A percentile compares a stretch with the other conserved stretches of the same genome.
Evolutionary conservation across 202 grass and related monocot species (phyloP).

Genomic region (Carex arenaria): DNA sequence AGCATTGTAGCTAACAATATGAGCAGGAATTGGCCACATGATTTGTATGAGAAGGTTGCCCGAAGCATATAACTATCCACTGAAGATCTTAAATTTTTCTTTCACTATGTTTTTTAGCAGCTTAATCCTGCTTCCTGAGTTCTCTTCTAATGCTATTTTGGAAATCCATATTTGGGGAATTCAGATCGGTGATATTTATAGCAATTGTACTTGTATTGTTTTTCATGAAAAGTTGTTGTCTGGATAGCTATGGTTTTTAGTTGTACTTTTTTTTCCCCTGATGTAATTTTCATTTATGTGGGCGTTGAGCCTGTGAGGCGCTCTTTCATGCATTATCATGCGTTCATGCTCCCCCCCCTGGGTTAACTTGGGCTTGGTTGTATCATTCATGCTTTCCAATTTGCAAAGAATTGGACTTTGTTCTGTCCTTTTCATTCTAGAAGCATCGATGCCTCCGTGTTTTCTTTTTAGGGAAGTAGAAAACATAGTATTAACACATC

Average conservation of each 20-base stretch:
- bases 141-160: not conserved
- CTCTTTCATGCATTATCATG: not conserved
- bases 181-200: not conserved
- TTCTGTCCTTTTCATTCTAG: too few species aligned
- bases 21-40: conserved; percentile 81
- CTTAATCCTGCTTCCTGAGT: not conserved
- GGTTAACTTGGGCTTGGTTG: too few species aligned
- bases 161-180: not conserved
- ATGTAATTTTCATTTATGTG: not conserved
- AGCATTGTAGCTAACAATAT: conserved; percentile 86
- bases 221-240: not conserved
- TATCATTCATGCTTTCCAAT: not conserved
- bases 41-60: conserved; percentile 90
- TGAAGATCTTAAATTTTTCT: conserved; percentile 13
- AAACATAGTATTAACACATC: too few species aligned
- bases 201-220: not conserved
- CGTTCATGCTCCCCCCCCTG: not conserved
- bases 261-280: not conserved
- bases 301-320: not conserved
- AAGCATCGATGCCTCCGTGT: too few species aligned
- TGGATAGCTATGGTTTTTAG: not conserved
- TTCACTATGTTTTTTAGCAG: not conserved
- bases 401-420: too few species aligned
- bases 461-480: too few species aligned
- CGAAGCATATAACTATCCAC: conserved; percentile 53